Base-by-base conservation (phyloP, 441 rosid genomes). In the Aquilaria agallochum region DNA sequence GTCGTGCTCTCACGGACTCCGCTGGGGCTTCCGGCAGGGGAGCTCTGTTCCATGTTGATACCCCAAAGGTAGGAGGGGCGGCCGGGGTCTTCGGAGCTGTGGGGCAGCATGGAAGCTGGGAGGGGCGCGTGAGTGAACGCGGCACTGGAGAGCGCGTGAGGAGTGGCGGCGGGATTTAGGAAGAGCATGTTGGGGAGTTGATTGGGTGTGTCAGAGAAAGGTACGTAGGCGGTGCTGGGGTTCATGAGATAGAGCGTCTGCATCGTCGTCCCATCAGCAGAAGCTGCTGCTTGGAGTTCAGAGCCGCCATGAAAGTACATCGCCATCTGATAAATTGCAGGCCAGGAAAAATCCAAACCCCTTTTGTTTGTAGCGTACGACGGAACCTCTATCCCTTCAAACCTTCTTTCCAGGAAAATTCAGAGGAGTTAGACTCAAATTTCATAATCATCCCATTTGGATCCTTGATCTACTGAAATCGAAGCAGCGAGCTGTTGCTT, bases 171-270 rank as follows among this genome's bases (percentile, higher is more conserved):
- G 9, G 78, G 73, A 68, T 76, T 80, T 10, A 78, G 60, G 64
- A 80, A 75, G 62, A 78, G 61, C 66, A 73, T 59, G 69, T 60
- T 79, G 27, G 68, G 76, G 15, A 42, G 62, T n/a, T 11, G 68
- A 68, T 55, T 74, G 66, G 33, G 76, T 33, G 75, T 64, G 55
- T 72, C 75, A 45, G 83, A 61, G 69, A 69, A 80, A 20, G 84
- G 80, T 4, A 78, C 64, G 69, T 71, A 80, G 15, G 84, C 64
- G 67, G 64, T 80, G 76, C 52, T 71, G 50, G 88, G 83, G 67
- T 83, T 83, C 79, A 78, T 68, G 54, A 83, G 80, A 59, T 68
- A 75, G n/a, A 83, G 82, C 20, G 83, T 78, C 62, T 80, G 88
- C 53, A 80, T 60, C 55, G 55, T 52, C 51, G 76, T 80, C 60